Evolutionary conservation across 768 basidiomycete species (phyloP).

Genomic region (Boletus fagicola): DNA sequence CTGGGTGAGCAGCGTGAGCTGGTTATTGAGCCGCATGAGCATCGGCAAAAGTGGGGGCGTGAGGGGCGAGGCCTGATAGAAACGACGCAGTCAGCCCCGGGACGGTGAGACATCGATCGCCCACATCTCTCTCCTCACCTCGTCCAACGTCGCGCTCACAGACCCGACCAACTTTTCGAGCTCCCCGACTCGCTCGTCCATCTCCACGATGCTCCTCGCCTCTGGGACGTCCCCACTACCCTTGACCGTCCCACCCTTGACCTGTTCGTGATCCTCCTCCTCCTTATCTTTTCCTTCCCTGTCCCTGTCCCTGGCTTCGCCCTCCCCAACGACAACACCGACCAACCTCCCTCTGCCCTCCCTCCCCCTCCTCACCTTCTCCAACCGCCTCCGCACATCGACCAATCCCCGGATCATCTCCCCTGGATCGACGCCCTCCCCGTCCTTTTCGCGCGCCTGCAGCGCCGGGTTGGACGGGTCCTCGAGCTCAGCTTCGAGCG

Average conservation of each 20-base stretch:
- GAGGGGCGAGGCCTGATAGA: constrained; percentile 59
- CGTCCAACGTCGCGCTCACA: constrained; percentile 73
- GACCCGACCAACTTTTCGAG: constrained; percentile 84
- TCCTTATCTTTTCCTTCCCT: neutral
- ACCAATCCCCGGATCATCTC: constrained; percentile 76
- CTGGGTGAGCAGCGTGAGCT: constrained; percentile 86
- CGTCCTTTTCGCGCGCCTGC: constrained; percentile 50
- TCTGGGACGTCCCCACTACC: constrained; percentile 33
- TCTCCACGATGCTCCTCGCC: constrained; percentile 56
- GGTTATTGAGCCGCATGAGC: constrained; percentile 77
- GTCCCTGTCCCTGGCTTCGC: constrained; percentile 8
- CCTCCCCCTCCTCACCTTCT: constrained; percentile 61
- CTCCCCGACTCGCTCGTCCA: constrained; percentile 82
- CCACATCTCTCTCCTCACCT: constrained; percentile 44
- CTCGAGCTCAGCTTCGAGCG: constrained; percentile 79
- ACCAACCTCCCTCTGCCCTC: constrained; percentile 68
- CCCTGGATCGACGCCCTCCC: constrained; percentile 62
- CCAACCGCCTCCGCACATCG: constrained; percentile 66
- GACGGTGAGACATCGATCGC: neutral
- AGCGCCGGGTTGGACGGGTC: constrained; percentile 75
- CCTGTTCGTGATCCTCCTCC: constrained; percentile 1
- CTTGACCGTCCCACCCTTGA: neutral
- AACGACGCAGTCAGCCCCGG: constrained; percentile 5
- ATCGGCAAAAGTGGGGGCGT: constrained; percentile 81
- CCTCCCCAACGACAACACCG: constrained; percentile 47